Base-by-base conservation (phyloP, 2,329 filamentous ascomycete species). In the Davidsoniella virescens region DNA sequence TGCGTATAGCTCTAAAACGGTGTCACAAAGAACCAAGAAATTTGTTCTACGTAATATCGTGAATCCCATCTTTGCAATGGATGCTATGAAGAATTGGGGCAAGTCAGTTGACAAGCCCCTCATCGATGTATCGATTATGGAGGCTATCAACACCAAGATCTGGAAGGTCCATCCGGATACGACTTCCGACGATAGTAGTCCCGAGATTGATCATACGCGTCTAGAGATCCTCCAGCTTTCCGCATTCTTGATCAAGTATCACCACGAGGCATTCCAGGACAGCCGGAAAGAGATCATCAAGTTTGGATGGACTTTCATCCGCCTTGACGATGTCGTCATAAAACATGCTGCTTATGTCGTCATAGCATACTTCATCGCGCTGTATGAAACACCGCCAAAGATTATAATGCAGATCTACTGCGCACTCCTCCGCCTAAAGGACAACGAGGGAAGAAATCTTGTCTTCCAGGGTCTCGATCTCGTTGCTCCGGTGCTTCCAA, bases 231-330 rank as follows among this genome's bases (percentile, higher is more conserved):
- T 99, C 43, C 93, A 99, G 62, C 75, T 96, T 42, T 95, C 92
- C 5, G 88, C 92, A 0, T 80, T 98, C 69, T 71, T 98, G 38
- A 82, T 98, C 65, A 98, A 98, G 62, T 94, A 96, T 59, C 87
- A 98, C 59, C 80, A 90, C 59, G 76, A 78, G 29, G 84, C 87
- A 49, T 75, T 98, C 1, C 84, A 93, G 57, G 92, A 96, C 59
- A 82, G 86, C 2, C 80, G 93, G 37, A 98, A 98, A 65, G 92
- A 98, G 56, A 90, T 98, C 55, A 98, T 98, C 61, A 96, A 95
- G 65, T 98, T 96, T 64, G 88, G 87, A 2, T 99, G 92, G 92
- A 94, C 88, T 16, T 96, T 94, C 61, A 98, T 98, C 59, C 80
- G 86, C 20, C 75, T 98, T n/a, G 93, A 99, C 60, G 92, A 99